Percentiles rank a stretch among this genome's conserved stretches.
Evolutionary conservation across 345 rosid species (phyloP).

Genomic region (Hibiscus syriacus): DNA sequence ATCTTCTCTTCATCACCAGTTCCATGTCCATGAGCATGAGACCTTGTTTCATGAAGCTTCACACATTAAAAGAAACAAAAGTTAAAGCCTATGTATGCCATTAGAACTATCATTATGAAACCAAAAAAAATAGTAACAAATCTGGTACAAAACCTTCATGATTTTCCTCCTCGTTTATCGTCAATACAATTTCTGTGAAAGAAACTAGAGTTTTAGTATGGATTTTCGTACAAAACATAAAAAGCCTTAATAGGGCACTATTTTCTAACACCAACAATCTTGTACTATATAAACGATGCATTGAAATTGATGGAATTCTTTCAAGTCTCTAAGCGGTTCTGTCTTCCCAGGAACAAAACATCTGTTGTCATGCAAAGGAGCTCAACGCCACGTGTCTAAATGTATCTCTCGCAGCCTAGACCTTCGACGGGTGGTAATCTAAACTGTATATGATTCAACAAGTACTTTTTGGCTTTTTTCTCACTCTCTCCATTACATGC

Average conservation of each 20-base stretch:
- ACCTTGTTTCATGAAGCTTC: slow-evolving; percentile 74
- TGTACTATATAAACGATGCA: background rate
- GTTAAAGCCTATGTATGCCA: background rate
- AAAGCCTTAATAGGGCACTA: background rate
- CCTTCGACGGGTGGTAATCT: slow-evolving; percentile 20
- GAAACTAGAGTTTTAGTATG: background rate
- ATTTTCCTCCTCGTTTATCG: background rate
- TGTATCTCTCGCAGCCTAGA: background rate
- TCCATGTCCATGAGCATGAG: slow-evolving; percentile 35
- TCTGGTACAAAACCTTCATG: slow-evolving; percentile 7
- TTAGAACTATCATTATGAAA: background rate
- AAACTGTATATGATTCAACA: background rate
- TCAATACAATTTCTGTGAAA: background rate
- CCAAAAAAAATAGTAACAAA: background rate
- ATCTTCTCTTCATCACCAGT: slow-evolving; percentile 51
- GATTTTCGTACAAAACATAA: background rate
- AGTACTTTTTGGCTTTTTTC: background rate
- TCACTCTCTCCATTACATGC: background rate
- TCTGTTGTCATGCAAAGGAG: slow-evolving; percentile 12
- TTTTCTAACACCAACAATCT: background rate
- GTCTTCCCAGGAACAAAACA: slow-evolving; percentile 9
- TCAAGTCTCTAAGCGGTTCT: background rate
- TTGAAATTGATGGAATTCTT: background rate
- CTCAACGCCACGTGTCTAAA: slow-evolving; percentile 23
- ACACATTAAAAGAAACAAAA: background rate